Evolutionary conservation across 1,284 basidiomycete genomes (phyloP), one percentile per base, ranked within the genome.

Genomic region (Heterobasidion parviporum): DNA sequence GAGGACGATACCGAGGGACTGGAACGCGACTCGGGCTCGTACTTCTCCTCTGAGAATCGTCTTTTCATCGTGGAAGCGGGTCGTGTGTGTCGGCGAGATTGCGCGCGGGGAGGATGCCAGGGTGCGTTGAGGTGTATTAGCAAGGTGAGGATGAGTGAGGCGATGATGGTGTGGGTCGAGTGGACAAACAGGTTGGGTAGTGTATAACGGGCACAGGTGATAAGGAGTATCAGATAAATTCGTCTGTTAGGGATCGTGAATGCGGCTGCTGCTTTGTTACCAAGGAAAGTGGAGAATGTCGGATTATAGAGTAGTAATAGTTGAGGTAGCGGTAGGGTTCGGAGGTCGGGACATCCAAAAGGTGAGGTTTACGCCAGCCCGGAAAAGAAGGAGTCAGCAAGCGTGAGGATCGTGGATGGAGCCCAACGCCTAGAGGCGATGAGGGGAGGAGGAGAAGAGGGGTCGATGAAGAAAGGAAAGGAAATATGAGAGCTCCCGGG

Each of bases 1-100:
- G 81, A 83, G 58, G 82, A 80, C 35, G 74, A 73, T 55, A 46
- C 52, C 16, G 77, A 78, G 33, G 74, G 71, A 57, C 73, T 76
- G 34, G 74, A 74, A 50, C 66, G 71, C 56, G 62, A 44, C 18
- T 32, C 53, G 6, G 12, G 51, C 18, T 50, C 61, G 16, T 43
- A 35, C 20, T 45, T 45, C 44, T 61, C 60, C n/a, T 63, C 62
- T 15, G 57, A 60, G 33, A 46, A 41, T 54, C 43, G 56, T 36
- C 49, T 54, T 44, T 54, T 62, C 60, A 62, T 62, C 32, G n/a
- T 48, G 26, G 36, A 36, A n/a, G 26, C 14, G 32, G 14, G 32
- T 15, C 15, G 8, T 32, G 46, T 16, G 26, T 26, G 26, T 26
- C 3, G 26, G 26, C 26, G 3, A 5, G 26, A 26, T 26, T 26